These are phyloP conservation scores for Panicum hallii DNA, from an alignment of 202 grass and related monocot species.

Conservation along the genomic window DNA sequence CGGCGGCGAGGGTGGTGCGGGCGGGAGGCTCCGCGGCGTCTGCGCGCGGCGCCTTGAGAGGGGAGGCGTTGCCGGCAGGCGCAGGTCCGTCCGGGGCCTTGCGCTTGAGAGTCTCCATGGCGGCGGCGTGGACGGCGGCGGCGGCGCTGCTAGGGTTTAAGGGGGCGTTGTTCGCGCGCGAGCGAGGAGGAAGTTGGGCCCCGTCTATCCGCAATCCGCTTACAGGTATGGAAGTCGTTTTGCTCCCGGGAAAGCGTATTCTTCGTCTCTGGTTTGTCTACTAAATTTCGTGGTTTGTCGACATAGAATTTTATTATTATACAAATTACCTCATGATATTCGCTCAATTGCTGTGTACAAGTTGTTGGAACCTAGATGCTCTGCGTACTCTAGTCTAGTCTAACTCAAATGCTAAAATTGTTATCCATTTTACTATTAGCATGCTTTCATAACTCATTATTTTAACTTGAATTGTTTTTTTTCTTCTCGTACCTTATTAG, in stretches of 20 bases:
- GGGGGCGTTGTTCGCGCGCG: neutral
- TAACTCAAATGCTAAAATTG: no score
- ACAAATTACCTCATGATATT: no score
- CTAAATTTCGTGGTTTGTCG: no score
- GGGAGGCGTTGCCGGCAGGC: neutral
- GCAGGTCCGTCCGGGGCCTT: constrained; percentile 47
- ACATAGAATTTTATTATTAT: no score
- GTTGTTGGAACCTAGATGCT: no score
- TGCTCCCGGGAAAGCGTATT: neutral
- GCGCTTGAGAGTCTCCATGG: constrained; percentile 74
- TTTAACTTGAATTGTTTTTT: no score
- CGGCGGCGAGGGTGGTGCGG: neutral
- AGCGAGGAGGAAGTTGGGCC: neutral
- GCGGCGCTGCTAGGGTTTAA: constrained; percentile 56
- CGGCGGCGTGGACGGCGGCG: neutral
- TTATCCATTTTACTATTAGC: no score
- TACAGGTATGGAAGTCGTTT: neutral
- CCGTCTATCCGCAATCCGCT: neutral
- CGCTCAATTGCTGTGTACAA: no score
- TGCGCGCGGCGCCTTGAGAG: constrained; percentile 51
- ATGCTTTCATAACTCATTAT: no score
- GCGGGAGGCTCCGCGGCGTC: constrained; percentile 6
- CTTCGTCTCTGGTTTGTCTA: no score
- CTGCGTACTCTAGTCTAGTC: no score
- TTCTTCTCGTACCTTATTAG: no score